These are phyloP conservation scores for Cyclaneusma minus DNA, from an alignment of 2,329 filamentous ascomycete species.

Conservation along the genomic window DNA sequence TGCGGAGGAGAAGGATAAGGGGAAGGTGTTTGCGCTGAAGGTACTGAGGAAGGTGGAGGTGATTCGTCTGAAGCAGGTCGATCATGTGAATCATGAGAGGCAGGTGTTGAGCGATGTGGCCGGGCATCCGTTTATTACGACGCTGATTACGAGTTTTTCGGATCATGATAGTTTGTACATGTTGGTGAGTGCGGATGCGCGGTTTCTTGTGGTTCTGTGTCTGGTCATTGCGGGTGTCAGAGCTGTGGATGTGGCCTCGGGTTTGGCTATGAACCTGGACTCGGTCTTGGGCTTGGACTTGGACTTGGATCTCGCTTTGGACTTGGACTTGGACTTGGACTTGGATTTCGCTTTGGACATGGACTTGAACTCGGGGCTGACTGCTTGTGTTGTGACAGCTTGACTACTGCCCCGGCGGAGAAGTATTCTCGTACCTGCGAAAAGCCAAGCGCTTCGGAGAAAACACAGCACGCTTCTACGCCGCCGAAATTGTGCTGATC, in stretches of 20 bases:
- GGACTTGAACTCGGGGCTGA: constrained; percentile 1
- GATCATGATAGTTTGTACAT: constrained; percentile 68
- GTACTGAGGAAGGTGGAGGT: constrained; percentile 60
- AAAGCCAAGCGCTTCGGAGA: constrained; percentile 69
- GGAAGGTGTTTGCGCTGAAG: constrained; percentile 67
- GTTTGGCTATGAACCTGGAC: constrained; percentile 9
- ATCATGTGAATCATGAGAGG: constrained; percentile 74
- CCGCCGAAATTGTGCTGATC: constrained; percentile 69
- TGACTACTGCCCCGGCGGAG: constrained; percentile 70
- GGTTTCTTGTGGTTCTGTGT: too few species aligned
- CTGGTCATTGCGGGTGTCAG: constrained; percentile 2
- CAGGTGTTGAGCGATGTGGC: constrained; percentile 62
- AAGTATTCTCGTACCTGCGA: constrained; percentile 71
- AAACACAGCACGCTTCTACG: constrained; percentile 64
- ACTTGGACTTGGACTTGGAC: too few species aligned
- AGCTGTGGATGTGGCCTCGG: constrained; percentile 3
- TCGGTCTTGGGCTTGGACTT: constrained; percentile 11
- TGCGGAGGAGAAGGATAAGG: constrained; percentile 33
- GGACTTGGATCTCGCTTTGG: too few species aligned
- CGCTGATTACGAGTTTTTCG: constrained; percentile 63
- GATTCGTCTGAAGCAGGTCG: constrained; percentile 71
- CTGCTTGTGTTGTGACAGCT: constrained; percentile 26
- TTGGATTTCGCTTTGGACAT: neutral
- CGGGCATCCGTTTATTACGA: constrained; percentile 73
- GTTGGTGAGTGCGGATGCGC: constrained; percentile 37